Conservation (phyloP, 495 filamentous ascomycete genomes). For the Bacidia rubella region DNA sequence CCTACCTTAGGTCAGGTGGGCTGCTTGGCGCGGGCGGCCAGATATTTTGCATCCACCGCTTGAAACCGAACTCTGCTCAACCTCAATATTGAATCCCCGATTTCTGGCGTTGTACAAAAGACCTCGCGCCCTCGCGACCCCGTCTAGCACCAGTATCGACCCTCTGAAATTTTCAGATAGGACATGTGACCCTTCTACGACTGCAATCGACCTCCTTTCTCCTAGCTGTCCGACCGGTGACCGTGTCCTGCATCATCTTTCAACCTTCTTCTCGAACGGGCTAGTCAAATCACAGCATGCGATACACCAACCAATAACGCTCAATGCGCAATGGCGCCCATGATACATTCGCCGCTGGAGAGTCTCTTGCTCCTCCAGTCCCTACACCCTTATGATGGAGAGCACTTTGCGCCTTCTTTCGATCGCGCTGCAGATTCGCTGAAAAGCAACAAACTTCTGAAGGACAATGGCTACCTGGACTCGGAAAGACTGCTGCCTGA, state of each 20-base stretch:
- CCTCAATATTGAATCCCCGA: too few relatives aligned
- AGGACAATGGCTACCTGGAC: slow-evolving; percentile 54
- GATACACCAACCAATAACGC: neutral
- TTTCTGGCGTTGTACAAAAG: too few relatives aligned
- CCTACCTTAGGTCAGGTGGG: too few relatives aligned
- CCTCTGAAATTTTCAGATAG: too few relatives aligned
- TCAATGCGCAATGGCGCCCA: slow-evolving; percentile 38
- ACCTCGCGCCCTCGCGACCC: too few relatives aligned
- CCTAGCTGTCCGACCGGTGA: neutral
- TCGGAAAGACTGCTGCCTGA: slow-evolving; percentile 61
- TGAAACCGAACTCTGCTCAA: too few relatives aligned
- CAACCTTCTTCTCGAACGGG: neutral
- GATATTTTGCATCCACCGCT: neutral
- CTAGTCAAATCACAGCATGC: slow-evolving; percentile 2
- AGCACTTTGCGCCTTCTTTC: slow-evolving; percentile 44
- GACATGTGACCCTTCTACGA: too few relatives aligned
- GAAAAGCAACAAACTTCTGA: slow-evolving; percentile 54
- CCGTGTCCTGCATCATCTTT: neutral
- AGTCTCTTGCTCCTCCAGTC: slow-evolving; percentile 79
- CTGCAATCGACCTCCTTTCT: neutral
- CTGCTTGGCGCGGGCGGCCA: neutral
- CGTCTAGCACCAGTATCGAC: too few relatives aligned
- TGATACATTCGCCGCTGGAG: slow-evolving; percentile 74
- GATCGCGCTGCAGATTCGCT: slow-evolving; percentile 58
- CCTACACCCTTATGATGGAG: slow-evolving; percentile 51